Percentiles rank a stretch among this genome's conserved stretches.
Conservation (phyloP, 108 stramenopile genomes). For the Skeletonema potamos region DNA sequence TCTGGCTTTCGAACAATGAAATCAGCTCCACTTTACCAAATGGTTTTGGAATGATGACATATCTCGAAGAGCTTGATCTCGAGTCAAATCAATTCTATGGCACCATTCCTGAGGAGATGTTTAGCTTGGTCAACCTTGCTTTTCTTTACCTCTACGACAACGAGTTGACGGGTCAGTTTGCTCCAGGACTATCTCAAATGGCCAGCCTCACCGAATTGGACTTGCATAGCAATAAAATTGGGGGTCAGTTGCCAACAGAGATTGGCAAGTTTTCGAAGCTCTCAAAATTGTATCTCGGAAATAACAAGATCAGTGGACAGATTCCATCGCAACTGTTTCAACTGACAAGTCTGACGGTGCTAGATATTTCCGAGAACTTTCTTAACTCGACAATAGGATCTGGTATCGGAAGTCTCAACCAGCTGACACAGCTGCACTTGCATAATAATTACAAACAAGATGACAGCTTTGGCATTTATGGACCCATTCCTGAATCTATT, state of each 20-base stretch:
- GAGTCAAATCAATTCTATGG: constrained; percentile 36
- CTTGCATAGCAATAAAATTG: constrained; percentile 23
- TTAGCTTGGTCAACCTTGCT: constrained; percentile 18
- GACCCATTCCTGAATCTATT: constrained; percentile 38
- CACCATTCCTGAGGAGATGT: constrained; percentile 35
- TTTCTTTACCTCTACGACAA: constrained; percentile 29
- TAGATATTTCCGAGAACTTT: constrained; percentile 32
- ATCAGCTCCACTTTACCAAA: constrained; percentile 21
- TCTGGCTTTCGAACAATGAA: constrained; percentile 28
- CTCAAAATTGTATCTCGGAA: constrained; percentile 24
- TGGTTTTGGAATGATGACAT: constrained; percentile 25
- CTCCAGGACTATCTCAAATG: constrained; percentile 19
- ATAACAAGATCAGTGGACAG: constrained; percentile 32
- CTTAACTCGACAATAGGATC: constrained; percentile 32
- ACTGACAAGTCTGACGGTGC: constrained; percentile 16
- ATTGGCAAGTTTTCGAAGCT: constrained; percentile 25
- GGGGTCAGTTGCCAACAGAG: constrained; percentile 32
- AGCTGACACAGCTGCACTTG: constrained; percentile 25
- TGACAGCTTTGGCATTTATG: constrained; percentile 26
- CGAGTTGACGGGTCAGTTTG: constrained; percentile 24
- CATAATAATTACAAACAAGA: constrained; percentile 33
- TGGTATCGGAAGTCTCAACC: constrained; percentile 19
- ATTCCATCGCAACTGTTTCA: constrained; percentile 15
- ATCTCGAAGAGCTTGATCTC: constrained; percentile 30
- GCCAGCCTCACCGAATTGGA: constrained; percentile 27